Conservation (phyloP, 305 asterid genomes). For the Petunia hybrid region DNA sequence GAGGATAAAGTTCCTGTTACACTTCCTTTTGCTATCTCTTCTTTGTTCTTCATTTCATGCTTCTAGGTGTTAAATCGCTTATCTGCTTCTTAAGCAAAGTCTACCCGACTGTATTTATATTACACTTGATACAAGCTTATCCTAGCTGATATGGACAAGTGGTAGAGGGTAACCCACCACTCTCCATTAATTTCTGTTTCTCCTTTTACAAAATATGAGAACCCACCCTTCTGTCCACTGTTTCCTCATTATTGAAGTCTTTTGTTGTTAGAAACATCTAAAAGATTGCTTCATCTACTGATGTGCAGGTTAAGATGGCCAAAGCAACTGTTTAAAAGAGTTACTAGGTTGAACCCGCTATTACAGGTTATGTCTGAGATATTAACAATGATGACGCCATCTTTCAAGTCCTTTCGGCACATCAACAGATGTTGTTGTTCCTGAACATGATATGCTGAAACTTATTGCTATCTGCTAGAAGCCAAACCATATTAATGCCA, state of each 20-base stretch:
- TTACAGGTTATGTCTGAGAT: slow-evolving; percentile 84
- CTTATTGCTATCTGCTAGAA: too few species aligned
- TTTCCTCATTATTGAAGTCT: slow-evolving; percentile 4
- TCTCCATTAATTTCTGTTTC: not conserved
- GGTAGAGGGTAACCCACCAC: not conserved
- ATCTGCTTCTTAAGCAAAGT: too few species aligned
- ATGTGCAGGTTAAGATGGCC: slow-evolving; percentile 72
- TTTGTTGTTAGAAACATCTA: slow-evolving; percentile 1
- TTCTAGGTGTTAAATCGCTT: too few species aligned
- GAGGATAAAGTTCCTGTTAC: slow-evolving; percentile 25
- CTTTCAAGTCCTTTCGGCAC: slow-evolving; percentile 71
- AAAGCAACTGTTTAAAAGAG: slow-evolving; percentile 90
- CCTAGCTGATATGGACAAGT: slow-evolving; percentile 21
- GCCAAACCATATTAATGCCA: too few species aligned
- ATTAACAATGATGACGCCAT: slow-evolving; percentile 62
- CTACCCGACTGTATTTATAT: too few species aligned
- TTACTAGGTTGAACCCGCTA: slow-evolving; percentile 82
- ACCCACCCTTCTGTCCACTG: slow-evolving; percentile 16
- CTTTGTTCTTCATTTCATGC: too few species aligned
- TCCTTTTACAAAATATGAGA: not conserved
- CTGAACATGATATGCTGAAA: slow-evolving; percentile 76
- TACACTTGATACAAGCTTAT: not conserved
- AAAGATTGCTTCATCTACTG: not conserved
- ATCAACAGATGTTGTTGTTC: slow-evolving; percentile 72
- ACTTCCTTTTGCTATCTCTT: too few species aligned